These are phyloP conservation scores for Haberlea rhodopensis DNA, from an alignment of 257 asterid genomes.

Conservation along the genomic window DNA sequence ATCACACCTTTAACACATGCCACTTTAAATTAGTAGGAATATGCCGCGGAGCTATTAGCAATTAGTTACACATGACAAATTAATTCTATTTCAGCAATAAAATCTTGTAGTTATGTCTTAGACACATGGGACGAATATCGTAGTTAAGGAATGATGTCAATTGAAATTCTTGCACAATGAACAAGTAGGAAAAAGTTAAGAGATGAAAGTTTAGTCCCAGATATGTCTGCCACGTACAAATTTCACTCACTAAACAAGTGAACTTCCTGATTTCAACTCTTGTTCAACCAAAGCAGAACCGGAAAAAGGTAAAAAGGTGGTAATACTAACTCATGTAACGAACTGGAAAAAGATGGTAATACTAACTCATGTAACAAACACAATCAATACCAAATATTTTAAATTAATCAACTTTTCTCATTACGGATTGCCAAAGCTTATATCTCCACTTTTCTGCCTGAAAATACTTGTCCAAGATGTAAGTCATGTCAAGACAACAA, in stretches of 20 bases:
- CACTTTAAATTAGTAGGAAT: background rate
- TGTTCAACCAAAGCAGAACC: background rate
- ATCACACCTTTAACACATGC: background rate
- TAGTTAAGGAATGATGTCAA: background rate
- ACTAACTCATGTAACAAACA: background rate
- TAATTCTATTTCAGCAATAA: background rate
- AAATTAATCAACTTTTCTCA: background rate
- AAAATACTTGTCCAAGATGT: slow-evolving; percentile 2
- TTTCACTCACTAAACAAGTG: slow-evolving; percentile 9
- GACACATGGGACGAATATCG: background rate
- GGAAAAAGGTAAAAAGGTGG: background rate
- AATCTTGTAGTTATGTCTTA: background rate
- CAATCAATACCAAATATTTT: background rate
- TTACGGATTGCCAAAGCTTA: background rate
- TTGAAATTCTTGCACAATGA: background rate
- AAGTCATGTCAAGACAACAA: background rate
- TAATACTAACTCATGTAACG: background rate
- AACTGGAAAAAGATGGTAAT: background rate
- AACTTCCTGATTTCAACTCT: slow-evolving; percentile 4
- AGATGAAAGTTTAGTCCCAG: background rate
- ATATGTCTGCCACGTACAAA: slow-evolving; percentile 4
- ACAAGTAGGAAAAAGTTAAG: background rate
- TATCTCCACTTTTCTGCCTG: background rate
- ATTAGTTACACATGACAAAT: background rate
- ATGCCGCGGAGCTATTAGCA: no score